Percentiles rank a stretch among this genome's conserved stretches.
phyloP scores from a whole-genome alignment of 345 rosid genomes.

The Acer saccharum region DNA sequence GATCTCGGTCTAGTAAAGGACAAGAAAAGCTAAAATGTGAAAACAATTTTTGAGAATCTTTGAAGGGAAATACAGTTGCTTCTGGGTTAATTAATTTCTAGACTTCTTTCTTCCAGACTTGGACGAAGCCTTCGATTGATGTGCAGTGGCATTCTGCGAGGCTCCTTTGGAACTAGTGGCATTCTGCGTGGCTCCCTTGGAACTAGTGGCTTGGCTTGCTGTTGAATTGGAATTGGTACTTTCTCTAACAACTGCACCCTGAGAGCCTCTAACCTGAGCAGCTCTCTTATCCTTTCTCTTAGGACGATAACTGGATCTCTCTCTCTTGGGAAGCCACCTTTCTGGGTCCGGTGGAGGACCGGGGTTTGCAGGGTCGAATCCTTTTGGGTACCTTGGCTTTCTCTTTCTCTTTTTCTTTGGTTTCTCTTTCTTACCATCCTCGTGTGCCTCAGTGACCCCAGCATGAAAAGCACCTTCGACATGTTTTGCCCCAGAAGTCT shows the following conservation, averaged over 20 bases:
- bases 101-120: slow-evolving; percentile 92
- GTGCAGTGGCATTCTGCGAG: slow-evolving; percentile 39
- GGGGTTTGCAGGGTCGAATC: slow-evolving; percentile 93
- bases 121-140: slow-evolving; percentile 66
- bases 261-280: slow-evolving; percentile 94
- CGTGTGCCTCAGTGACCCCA: slow-evolving; percentile 36
- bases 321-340: slow-evolving; percentile 98
- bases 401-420: slow-evolving; percentile 94
- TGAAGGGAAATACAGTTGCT: not conserved
- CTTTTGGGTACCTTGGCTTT: slow-evolving; percentile 96
- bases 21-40: slow-evolving; percentile 3
- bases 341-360: slow-evolving; percentile 99
- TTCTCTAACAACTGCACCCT: slow-evolving; percentile 79
- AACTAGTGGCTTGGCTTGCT: slow-evolving; percentile 42
- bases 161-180: slow-evolving; percentile 46
- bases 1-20: slow-evolving; percentile 12
- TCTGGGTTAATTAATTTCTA: slow-evolving; percentile 55
- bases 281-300: slow-evolving; percentile 96
- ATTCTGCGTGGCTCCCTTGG: slow-evolving; percentile 52
- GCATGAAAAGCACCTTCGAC: slow-evolving; percentile 50
- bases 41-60: not conserved
- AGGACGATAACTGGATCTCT: slow-evolving; percentile 89
- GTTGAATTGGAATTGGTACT: slow-evolving; percentile 42
- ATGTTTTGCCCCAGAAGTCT: slow-evolving; percentile 85
- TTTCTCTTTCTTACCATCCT: slow-evolving; percentile 80